These are phyloP conservation scores for Orbilia javanica DNA, from an alignment of 2,329 filamentous ascomycete species.

Conservation along the genomic window DNA sequence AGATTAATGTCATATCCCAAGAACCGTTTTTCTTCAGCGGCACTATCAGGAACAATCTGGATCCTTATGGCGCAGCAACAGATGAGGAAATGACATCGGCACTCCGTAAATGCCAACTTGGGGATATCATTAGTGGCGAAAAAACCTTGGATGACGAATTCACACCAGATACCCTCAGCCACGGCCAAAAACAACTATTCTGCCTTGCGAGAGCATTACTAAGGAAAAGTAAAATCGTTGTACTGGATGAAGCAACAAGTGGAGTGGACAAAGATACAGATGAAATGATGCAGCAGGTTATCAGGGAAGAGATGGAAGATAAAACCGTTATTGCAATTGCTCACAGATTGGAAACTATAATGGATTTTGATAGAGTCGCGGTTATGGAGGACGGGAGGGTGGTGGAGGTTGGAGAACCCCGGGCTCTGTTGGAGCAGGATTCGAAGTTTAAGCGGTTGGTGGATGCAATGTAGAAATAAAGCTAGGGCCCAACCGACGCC, in stretches of 20 bases:
- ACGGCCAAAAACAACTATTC: slow-evolving; percentile 70
- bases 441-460: slow-evolving; percentile 40
- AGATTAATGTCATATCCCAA: slow-evolving; percentile 69
- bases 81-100: slow-evolving; percentile 66
- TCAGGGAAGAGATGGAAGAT: slow-evolving; percentile 66
- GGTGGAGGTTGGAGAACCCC: slow-evolving; percentile 66
- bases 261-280: slow-evolving; percentile 72
- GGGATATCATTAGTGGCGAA: slow-evolving; percentile 64
- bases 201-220: slow-evolving; percentile 68
- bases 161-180: slow-evolving; percentile 64
- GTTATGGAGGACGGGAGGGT: slow-evolving; percentile 69
- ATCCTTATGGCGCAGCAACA: slow-evolving; percentile 65
- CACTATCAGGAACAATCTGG: slow-evolving; percentile 68
- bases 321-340: slow-evolving; percentile 71
- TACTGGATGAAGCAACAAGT: slow-evolving; percentile 67
- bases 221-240: slow-evolving; percentile 65
- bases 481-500: not conserved
- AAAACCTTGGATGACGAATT: slow-evolving; percentile 66
- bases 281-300: slow-evolving; percentile 71
- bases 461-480: slow-evolving; percentile 13
- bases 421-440: slow-evolving; percentile 38
- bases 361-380: slow-evolving; percentile 70
- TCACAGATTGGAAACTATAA: slow-evolving; percentile 69
- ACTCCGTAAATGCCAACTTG: slow-evolving; percentile 68
- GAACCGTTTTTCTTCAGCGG: slow-evolving; percentile 69